Conservation (phyloP, 306 rosid genomes). For the Cucurbita argyrosperma region DNA sequence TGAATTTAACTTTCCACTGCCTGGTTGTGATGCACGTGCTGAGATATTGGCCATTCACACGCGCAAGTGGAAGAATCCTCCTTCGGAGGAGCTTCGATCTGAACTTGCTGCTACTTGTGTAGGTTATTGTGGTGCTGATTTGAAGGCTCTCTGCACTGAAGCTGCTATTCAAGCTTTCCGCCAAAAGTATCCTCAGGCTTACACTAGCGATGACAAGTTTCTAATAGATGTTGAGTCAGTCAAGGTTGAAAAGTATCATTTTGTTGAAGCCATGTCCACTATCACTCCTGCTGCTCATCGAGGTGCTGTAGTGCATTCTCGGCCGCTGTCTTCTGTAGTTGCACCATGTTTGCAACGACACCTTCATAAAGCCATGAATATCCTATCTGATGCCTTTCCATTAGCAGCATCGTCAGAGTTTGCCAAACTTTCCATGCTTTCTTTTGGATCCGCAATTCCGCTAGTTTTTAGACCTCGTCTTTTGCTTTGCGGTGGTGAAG, state of each 20-base stretch:
- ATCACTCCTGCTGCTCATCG: conserved; percentile 99
- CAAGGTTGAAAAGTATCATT: conserved; percentile 71
- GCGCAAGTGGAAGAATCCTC: conserved; percentile 95
- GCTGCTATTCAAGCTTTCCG: conserved; percentile 98
- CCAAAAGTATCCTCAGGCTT: conserved; percentile 89
- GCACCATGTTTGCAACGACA: conserved; percentile 71
- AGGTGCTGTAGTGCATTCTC: conserved; percentile 84
- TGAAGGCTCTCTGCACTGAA: conserved; percentile 95
- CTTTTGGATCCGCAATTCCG: no score
- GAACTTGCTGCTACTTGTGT: conserved; percentile 98
- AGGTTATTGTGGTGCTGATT: conserved; percentile 98
- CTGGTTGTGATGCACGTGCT: conserved; percentile 92
- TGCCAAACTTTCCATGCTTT: conserved; percentile 28
- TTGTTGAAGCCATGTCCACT: conserved; percentile 89
- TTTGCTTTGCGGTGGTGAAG: conserved; percentile 82
- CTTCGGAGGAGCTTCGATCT: conserved; percentile 49
- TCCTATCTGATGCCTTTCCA: conserved; percentile 61
- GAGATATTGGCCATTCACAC: conserved; percentile 89
- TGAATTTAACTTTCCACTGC: conserved; percentile 83
- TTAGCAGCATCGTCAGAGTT: conserved; percentile 49
- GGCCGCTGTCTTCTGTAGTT: conserved; percentile 87
- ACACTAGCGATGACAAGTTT: conserved; percentile 89
- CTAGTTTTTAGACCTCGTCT: conserved; percentile 90
- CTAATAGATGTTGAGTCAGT: conserved; percentile 90
- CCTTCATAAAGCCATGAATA: conserved; percentile 51